These are phyloP conservation scores for Erysimum cheiri DNA, from an alignment of 441 rosid genomes.

Conservation along the genomic window DNA sequence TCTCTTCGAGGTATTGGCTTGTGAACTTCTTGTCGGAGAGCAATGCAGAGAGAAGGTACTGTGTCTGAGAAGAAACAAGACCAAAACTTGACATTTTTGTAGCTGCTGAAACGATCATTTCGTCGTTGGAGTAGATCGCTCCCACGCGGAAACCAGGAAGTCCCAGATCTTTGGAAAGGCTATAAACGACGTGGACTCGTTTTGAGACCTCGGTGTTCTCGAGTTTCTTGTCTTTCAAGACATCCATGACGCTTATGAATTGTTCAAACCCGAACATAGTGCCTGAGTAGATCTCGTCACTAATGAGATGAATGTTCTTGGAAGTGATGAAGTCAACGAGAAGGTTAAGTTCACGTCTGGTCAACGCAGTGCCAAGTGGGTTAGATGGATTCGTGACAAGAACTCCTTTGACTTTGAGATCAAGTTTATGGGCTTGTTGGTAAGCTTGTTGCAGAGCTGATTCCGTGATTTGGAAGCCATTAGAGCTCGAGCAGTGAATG, in stretches of 20 bases:
- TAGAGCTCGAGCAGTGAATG: slow-evolving; percentile 77
- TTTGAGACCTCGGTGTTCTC: slow-evolving; percentile 59
- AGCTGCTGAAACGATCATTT: slow-evolving; percentile 74
- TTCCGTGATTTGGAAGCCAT: slow-evolving; percentile 78
- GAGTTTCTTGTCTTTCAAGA: slow-evolving; percentile 59
- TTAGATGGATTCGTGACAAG: slow-evolving; percentile 92
- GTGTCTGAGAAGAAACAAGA: slow-evolving; percentile 92
- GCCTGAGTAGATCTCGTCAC: slow-evolving; percentile 96
- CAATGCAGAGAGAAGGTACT: slow-evolving; percentile 76
- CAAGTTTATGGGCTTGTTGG: slow-evolving; percentile 62
- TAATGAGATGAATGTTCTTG: slow-evolving; percentile 80
- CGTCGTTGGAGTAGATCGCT: slow-evolving; percentile 86
- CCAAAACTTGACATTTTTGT: slow-evolving; percentile 99
- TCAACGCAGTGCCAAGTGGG: slow-evolving; percentile 87
- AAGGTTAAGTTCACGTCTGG: slow-evolving; percentile 68
- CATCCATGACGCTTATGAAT: slow-evolving; percentile 79
- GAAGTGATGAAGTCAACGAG: slow-evolving; percentile 68
- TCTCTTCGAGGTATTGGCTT: slow-evolving; percentile 67
- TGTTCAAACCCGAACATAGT: slow-evolving; percentile 80
- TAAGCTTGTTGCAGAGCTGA: slow-evolving; percentile 79
- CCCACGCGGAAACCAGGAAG: slow-evolving; percentile 98
- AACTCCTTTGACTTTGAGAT: slow-evolving; percentile 81
- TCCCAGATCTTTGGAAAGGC: slow-evolving; percentile 92
- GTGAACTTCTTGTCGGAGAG: slow-evolving; percentile 89
- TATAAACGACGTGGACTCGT: slow-evolving; percentile 79